These are phyloP conservation scores for Eragrostis tef DNA, from an alignment of 202 grass and related monocot genomes.

Conservation along the genomic window DNA sequence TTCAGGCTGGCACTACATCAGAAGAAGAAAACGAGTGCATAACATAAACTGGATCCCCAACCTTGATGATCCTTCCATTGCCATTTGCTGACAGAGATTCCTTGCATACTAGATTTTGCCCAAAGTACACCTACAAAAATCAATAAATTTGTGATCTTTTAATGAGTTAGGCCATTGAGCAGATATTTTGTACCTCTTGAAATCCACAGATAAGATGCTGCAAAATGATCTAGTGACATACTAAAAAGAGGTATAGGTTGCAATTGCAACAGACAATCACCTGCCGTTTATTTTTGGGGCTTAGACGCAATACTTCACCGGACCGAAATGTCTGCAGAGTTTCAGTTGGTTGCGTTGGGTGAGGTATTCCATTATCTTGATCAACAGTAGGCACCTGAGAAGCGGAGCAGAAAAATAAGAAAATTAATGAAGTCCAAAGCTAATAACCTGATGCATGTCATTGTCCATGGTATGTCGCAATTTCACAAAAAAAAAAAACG, in stretches of 20 bases:
- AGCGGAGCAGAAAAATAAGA: background rate
- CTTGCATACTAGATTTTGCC: conserved; percentile 78
- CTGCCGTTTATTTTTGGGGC: conserved; percentile 59
- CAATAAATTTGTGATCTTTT: background rate
- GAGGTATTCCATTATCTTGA: conserved; percentile 68
- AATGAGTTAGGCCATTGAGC: background rate
- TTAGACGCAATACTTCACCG: conserved; percentile 55
- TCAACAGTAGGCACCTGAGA: conserved; percentile 74
- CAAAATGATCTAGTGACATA: background rate
- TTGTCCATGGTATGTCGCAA: too few relatives aligned
- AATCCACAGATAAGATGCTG: background rate
- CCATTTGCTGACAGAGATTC: conserved; percentile 54
- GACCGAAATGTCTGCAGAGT: conserved; percentile 75
- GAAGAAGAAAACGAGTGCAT: conserved; percentile 54
- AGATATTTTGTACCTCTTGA: background rate
- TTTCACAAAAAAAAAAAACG: too few relatives aligned
- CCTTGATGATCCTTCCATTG: conserved; percentile 58
- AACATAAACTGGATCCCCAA: conserved; percentile 71
- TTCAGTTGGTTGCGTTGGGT: conserved; percentile 65
- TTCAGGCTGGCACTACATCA: conserved; percentile 62
- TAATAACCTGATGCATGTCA: background rate
- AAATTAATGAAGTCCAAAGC: background rate
- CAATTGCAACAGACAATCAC: conserved; percentile 36
- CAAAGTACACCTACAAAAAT: conserved; percentile 59
- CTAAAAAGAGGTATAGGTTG: background rate